These are phyloP conservation scores for Odontarrhena argentea DNA, from an alignment of 345 rosid species.

Conservation along the genomic window DNA sequence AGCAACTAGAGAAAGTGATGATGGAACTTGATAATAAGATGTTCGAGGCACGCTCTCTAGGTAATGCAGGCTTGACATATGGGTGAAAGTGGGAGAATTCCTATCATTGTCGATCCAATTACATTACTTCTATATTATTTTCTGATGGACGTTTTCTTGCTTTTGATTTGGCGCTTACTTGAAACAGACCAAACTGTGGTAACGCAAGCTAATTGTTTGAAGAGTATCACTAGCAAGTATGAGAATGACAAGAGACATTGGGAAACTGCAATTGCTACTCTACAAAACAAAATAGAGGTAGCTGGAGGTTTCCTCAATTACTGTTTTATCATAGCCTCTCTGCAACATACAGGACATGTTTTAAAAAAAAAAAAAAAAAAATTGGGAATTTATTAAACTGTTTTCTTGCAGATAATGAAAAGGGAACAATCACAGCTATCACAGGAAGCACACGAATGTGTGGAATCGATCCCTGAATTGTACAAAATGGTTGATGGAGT, in stretches of 20 bases:
- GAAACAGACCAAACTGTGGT: conserved; percentile 68
- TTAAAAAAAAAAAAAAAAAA: too few relatives aligned
- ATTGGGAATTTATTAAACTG: conserved; percentile 9
- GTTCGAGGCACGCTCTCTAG: conserved; percentile 67
- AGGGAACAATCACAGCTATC: conserved; percentile 79
- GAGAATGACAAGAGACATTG: conserved; percentile 62
- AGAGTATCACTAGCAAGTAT: conserved; percentile 56
- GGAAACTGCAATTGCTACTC: conserved; percentile 50
- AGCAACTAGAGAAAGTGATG: conserved; percentile 76
- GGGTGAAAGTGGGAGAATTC: conserved; percentile 8
- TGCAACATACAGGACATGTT: not conserved
- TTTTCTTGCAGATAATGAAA: conserved; percentile 65
- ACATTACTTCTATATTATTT: not conserved
- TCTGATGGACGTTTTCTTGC: conserved; percentile 3
- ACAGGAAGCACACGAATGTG: conserved; percentile 78
- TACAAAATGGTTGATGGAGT: conserved; percentile 83
- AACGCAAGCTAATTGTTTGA: conserved; percentile 66
- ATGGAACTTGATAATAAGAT: conserved; percentile 91
- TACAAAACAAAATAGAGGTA: conserved; percentile 74
- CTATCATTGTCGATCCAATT: conserved; percentile 4
- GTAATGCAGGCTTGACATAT: conserved; percentile 45
- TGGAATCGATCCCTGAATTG: conserved; percentile 74
- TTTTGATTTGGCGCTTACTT: conserved; percentile 26
- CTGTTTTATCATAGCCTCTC: conserved; percentile 12
- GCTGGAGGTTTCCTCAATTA: conserved; percentile 11